Conservation (phyloP, 1,284 basidiomycete genomes). For the Irpex lacteus region DNA sequence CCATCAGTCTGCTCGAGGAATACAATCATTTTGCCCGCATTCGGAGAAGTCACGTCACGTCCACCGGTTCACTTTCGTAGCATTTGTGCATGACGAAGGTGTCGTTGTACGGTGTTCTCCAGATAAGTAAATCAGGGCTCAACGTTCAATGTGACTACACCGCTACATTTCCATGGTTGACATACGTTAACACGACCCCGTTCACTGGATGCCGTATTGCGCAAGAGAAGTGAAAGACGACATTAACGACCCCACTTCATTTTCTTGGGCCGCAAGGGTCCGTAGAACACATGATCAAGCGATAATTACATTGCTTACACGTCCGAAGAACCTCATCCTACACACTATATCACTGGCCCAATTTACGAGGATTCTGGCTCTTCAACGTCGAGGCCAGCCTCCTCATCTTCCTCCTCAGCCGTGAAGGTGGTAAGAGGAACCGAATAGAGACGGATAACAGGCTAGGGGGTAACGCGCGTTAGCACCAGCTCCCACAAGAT, state of each 20-base stretch:
- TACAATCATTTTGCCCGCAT: neutral
- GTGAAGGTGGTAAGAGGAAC: constrained; percentile 88
- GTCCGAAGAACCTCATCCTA: neutral
- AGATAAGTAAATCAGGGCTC: no score
- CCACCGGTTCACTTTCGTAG: neutral
- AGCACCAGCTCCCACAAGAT: neutral
- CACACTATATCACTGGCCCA: neutral
- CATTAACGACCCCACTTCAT: neutral
- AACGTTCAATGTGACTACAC: no score
- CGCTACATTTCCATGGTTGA: no score
- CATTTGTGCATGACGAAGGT: neutral
- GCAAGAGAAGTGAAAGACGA: neutral
- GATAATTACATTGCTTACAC: neutral
- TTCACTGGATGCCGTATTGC: neutral
- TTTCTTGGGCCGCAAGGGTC: neutral
- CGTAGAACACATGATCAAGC: neutral
- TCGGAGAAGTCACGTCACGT: neutral
- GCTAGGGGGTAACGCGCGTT: constrained; percentile 44
- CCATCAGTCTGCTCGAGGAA: neutral
- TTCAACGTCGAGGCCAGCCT: constrained; percentile 51
- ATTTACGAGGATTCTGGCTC: constrained; percentile 34
- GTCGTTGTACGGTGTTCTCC: no score
- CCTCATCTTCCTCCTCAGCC: constrained; percentile 53
- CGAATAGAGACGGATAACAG: constrained; percentile 90
- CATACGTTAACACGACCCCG: no score